phyloP scores from a whole-genome alignment of 305 asterid genomes.

The Striga hermonthica region DNA sequence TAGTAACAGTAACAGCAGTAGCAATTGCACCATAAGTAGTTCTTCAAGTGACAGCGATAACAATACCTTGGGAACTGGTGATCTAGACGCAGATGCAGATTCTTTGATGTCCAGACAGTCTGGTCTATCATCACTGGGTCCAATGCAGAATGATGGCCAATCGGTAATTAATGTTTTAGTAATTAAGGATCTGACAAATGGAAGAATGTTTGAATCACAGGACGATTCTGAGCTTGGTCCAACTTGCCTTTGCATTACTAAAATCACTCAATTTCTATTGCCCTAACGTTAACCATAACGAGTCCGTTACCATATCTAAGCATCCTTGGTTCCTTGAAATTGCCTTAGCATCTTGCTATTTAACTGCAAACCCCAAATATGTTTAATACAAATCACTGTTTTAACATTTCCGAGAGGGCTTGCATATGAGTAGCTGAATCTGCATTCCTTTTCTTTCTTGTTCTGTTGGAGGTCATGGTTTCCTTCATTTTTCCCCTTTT shows the following conservation, averaged over 20 bases:
- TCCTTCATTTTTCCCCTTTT: too few relatives aligned
- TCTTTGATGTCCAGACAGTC: constrained; percentile 81
- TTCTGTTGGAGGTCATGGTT: neutral
- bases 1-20: constrained; percentile 87
- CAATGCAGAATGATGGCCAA: constrained; percentile 60
- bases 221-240: neutral
- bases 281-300: neutral
- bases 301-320: neutral
- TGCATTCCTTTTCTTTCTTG: constrained; percentile 1
- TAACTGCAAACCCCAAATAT: neutral
- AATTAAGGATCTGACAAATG: constrained; percentile 23
- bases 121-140: constrained; percentile 79
- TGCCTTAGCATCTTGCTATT: neutral
- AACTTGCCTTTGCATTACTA: neutral
- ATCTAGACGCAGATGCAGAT: constrained; percentile 99
- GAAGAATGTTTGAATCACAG: neutral
- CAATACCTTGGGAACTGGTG: constrained; percentile 71
- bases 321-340: neutral
- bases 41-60: constrained; percentile 88
- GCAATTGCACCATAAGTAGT: constrained; percentile 80
- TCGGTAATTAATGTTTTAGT: constrained; percentile 41
- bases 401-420: constrained; percentile 6
- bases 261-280: neutral
- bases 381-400: neutral
- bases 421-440: neutral